Conservation (phyloP, 805 yeast genomes). For the Nakazawaea laoshanensis region DNA sequence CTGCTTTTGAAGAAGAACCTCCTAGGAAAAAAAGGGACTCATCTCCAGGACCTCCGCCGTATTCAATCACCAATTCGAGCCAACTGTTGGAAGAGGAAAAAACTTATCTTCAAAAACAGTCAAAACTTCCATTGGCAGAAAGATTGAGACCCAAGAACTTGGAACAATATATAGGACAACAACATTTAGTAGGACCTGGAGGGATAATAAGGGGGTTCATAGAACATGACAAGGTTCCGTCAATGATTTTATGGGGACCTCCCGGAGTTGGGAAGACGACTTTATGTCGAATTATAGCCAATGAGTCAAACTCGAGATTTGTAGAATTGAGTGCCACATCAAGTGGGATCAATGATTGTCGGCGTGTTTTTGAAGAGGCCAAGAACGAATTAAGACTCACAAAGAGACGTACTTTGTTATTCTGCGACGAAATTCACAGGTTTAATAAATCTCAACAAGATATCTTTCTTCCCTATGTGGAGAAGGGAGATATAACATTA, state of each 20-base stretch:
- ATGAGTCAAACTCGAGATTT: conserved; percentile 44
- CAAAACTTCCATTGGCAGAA: conserved; percentile 58
- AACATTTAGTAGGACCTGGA: conserved; percentile 56
- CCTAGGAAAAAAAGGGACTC: conserved; percentile 10
- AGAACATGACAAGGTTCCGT: conserved; percentile 60
- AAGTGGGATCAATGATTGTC: conserved; percentile 57
- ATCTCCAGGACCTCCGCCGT: conserved; percentile 12
- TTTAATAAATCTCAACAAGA: conserved; percentile 86
- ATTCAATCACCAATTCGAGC: conserved; percentile 10
- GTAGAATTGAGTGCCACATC: conserved; percentile 83
- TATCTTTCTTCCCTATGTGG: conserved; percentile 73
- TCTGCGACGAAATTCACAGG: conserved; percentile 90
- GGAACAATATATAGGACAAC: conserved; percentile 77
- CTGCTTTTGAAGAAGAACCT: conserved; percentile 1
- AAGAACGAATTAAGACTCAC: conserved; percentile 34
- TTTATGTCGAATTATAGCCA: conserved; percentile 48
- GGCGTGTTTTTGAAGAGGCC: conserved; percentile 49
- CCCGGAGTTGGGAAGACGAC: conserved; percentile 97
- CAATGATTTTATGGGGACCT: conserved; percentile 90
- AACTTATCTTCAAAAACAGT: conserved; percentile 14
- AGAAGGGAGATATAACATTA: conserved; percentile 69
- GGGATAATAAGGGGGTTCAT: conserved; percentile 66
- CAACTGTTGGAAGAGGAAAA: conserved; percentile 12
- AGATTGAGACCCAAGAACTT: conserved; percentile 69
- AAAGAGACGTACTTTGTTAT: conserved; percentile 55